phyloP scores from a whole-genome alignment of 2,329 filamentous ascomycete genomes.

The Rutstroemia sp. region DNA sequence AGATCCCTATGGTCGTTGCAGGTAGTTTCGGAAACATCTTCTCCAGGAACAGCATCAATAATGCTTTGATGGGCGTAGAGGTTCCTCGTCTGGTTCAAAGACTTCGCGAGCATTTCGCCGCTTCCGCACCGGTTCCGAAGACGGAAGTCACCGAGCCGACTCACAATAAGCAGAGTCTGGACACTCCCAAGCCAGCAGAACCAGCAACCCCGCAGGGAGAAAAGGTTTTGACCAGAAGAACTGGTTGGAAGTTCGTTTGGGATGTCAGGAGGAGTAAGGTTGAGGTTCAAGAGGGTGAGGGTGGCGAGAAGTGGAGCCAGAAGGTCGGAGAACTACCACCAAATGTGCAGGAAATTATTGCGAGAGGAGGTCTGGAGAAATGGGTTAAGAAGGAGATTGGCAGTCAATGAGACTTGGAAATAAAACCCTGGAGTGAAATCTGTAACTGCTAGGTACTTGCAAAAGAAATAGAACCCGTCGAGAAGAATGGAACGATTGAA shows the following conservation, averaged over 20 bases:
- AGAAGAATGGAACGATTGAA: too few species aligned
- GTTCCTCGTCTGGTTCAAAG: slow-evolving; percentile 59
- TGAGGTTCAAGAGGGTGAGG: slow-evolving; percentile 60
- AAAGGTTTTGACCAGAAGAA: slow-evolving; percentile 60
- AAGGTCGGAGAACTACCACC: slow-evolving; percentile 77
- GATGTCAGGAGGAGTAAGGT: slow-evolving; percentile 69
- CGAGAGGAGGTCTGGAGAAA: slow-evolving; percentile 67
- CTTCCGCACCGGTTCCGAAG: slow-evolving; percentile 30
- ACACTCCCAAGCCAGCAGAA: slow-evolving; percentile 39
- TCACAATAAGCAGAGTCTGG: slow-evolving; percentile 42
- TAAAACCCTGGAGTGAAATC: too few species aligned
- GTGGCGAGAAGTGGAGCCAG: slow-evolving; percentile 60
- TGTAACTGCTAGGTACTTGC: too few species aligned
- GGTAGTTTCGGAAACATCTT: slow-evolving; percentile 85
- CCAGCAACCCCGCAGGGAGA: slow-evolving; percentile 33
- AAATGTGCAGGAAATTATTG: slow-evolving; percentile 83
- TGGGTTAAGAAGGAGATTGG: slow-evolving; percentile 51
- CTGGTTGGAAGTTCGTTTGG: slow-evolving; percentile 79
- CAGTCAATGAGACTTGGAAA: background rate
- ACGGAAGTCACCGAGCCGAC: slow-evolving; percentile 42
- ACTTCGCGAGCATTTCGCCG: slow-evolving; percentile 52
- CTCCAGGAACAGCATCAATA: slow-evolving; percentile 70
- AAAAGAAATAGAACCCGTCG: too few species aligned
- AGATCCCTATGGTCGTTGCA: slow-evolving; percentile 72
- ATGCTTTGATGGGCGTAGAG: slow-evolving; percentile 66